These are phyloP conservation scores for Saccharum spontaneum DNA, from an alignment of 176 grass and related monocot genomes.

Conservation along the genomic window DNA sequence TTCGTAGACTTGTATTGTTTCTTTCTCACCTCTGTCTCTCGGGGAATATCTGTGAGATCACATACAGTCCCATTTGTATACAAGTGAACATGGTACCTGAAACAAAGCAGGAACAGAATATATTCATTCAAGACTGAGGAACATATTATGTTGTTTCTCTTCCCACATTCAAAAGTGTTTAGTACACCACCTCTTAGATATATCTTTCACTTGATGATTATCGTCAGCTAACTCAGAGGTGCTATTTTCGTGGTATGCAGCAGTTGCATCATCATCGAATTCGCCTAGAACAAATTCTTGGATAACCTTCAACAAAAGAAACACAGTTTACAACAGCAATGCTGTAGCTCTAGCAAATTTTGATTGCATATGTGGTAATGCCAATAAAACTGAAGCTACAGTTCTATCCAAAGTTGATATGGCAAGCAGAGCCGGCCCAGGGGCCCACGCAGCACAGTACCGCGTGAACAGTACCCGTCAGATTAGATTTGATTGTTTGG, in stretches of 20 bases:
- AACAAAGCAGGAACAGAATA: constrained; percentile 15
- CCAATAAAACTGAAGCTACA: neutral
- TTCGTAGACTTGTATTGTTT: neutral
- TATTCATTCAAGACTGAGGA: neutral
- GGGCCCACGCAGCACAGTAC: no score
- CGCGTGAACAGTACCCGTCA: no score
- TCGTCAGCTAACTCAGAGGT: constrained; percentile 48
- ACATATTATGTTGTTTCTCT: neutral
- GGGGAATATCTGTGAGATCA: constrained; percentile 73
- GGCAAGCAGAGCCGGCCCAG: no score
- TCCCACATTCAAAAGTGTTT: neutral
- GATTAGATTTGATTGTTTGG: no score
- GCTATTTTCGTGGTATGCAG: constrained; percentile 62
- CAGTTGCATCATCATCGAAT: constrained; percentile 73
- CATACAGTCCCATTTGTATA: constrained; percentile 89
- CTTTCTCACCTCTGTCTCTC: constrained; percentile 77
- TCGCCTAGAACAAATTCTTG: constrained; percentile 94
- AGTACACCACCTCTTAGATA: constrained; percentile 65
- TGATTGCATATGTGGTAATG: neutral
- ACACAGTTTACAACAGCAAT: neutral
- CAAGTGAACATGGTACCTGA: constrained; percentile 91
- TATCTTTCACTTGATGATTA: constrained; percentile 55
- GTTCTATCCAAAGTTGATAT: neutral
- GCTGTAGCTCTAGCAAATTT: constrained; percentile 11
- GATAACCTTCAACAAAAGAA: constrained; percentile 52